Evolutionary conservation across 371 early-diverging fungal species (phyloP).

Genomic region (Mucor piriformis): DNA sequence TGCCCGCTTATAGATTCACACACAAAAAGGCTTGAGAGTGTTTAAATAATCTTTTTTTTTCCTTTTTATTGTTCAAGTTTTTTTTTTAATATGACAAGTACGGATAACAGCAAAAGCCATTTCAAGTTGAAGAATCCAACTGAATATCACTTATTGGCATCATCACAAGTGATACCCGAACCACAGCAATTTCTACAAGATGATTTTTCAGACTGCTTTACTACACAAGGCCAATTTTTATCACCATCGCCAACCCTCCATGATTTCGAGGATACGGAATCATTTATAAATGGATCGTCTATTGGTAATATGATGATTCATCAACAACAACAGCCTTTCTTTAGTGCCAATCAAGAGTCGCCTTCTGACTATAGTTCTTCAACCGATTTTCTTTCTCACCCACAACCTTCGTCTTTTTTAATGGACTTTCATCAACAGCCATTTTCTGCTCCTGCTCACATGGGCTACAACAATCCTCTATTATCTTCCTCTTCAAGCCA

Average conservation of each 20-base stretch:
- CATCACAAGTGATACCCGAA: slow-evolving; percentile 11
- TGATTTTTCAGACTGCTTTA: slow-evolving; percentile 13
- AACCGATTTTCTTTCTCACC: slow-evolving; percentile 6
- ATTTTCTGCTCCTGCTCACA: slow-evolving; percentile 53
- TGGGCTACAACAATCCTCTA: slow-evolving; percentile 24
- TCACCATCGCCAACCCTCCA: slow-evolving; percentile 28
- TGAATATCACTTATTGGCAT: slow-evolving; percentile 29
- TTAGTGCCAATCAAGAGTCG: slow-evolving; percentile 19
- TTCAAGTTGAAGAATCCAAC: slow-evolving; percentile 34
- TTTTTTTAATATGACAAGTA: background rate
- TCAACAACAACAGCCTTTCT: slow-evolving; percentile 9
- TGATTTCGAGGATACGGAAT: slow-evolving; percentile 35
- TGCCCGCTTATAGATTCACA: background rate
- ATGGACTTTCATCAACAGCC: slow-evolving; percentile 23
- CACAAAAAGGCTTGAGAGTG: background rate
- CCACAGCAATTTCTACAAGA: slow-evolving; percentile 8
- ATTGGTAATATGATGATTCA: slow-evolving; percentile 17
- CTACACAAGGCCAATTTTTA: slow-evolving; percentile 17
- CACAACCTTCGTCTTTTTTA: slow-evolving; percentile 16
- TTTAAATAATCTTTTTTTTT: background rate
- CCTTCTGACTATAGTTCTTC: slow-evolving; percentile 30
- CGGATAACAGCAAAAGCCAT: slow-evolving; percentile 9
- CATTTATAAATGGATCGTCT: slow-evolving; percentile 3
- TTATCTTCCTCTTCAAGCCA: background rate
- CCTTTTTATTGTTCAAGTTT: background rate